phyloP scores from a whole-genome alignment of 2,329 filamentous ascomycete species.

The Pseudohalonectria lignicola region DNA sequence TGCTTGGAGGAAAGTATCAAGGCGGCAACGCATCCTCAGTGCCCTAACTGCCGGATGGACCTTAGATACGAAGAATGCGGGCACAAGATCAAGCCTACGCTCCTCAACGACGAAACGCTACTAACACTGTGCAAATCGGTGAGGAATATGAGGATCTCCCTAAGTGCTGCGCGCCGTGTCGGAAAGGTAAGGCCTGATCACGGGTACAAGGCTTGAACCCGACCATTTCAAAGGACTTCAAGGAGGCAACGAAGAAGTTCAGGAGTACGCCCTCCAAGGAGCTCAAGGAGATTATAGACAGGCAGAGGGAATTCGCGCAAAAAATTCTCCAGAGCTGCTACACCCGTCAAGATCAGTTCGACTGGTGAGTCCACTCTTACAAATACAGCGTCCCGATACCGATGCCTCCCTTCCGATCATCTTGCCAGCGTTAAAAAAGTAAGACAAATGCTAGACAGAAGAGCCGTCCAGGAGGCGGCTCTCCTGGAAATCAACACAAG shows the following conservation, averaged over 20 bases:
- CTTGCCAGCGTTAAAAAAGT: too few species aligned
- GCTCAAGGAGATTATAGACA: constrained; percentile 1
- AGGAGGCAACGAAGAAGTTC: neutral
- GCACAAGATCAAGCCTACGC: neutral
- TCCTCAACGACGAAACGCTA: constrained; percentile 1
- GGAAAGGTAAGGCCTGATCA: neutral
- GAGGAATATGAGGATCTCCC: neutral
- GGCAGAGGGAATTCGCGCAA: neutral
- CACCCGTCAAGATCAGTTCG: neutral
- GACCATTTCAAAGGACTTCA: neutral
- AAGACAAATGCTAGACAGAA: too few species aligned
- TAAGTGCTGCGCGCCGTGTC: neutral
- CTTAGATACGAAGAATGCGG: neutral
- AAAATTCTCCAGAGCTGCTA: neutral
- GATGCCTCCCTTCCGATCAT: too few species aligned
- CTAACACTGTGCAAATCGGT: neutral
- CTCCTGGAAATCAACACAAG: too few species aligned
- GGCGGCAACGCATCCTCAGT: neutral
- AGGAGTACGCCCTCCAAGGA: too few species aligned
- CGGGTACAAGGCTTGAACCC: neutral
- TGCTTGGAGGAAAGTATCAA: neutral
- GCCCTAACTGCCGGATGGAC: constrained; percentile 1
- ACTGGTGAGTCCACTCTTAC: constrained; percentile 4
- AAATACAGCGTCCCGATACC: too few species aligned
- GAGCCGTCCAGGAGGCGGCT: too few species aligned